These are phyloP conservation scores for Colletotrichum orchidophilum DNA, from an alignment of 2,329 filamentous ascomycete species.

Conservation along the genomic window DNA sequence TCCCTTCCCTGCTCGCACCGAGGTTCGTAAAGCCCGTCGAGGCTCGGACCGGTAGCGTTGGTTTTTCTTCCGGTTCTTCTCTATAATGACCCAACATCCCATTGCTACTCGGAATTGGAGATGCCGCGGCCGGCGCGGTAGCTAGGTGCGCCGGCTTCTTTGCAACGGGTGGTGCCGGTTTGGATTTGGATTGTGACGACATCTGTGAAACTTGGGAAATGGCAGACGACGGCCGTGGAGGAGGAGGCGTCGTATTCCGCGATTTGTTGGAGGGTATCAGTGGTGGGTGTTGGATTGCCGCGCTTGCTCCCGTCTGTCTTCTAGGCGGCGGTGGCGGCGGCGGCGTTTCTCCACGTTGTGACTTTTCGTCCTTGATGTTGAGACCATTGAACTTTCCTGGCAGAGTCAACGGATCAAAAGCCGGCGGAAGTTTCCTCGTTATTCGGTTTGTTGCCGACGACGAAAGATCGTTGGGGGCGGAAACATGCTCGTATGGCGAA, in stretches of 20 bases:
- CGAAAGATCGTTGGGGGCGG: constrained; percentile 57
- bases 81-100: constrained; percentile 28
- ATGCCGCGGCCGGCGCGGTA: constrained; percentile 42
- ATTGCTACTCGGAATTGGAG: constrained; percentile 34
- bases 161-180: constrained; percentile 65
- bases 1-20: constrained; percentile 1
- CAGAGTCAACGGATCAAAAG: constrained; percentile 57
- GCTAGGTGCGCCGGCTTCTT: constrained; percentile 69
- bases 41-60: constrained; percentile 28
- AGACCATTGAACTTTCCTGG: constrained; percentile 57
- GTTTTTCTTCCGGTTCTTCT: constrained; percentile 37
- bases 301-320: constrained; percentile 45
- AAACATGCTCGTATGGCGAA: constrained; percentile 68
- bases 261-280: constrained; percentile 22
- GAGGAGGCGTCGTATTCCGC: constrained; percentile 38
- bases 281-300: constrained; percentile 21
- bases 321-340: constrained; percentile 58
- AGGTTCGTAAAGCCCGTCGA: constrained; percentile 26
- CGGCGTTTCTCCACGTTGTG: constrained; percentile 46
- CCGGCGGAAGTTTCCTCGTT: constrained; percentile 61
- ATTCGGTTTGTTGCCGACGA: constrained; percentile 55
- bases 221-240: constrained; percentile 45
- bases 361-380: constrained; percentile 52
- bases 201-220: constrained; percentile 46
- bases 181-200: constrained; percentile 45